These are phyloP conservation scores for Fusarium graminum DNA, from an alignment of 2,329 filamentous ascomycete genomes.

Conservation along the genomic window DNA sequence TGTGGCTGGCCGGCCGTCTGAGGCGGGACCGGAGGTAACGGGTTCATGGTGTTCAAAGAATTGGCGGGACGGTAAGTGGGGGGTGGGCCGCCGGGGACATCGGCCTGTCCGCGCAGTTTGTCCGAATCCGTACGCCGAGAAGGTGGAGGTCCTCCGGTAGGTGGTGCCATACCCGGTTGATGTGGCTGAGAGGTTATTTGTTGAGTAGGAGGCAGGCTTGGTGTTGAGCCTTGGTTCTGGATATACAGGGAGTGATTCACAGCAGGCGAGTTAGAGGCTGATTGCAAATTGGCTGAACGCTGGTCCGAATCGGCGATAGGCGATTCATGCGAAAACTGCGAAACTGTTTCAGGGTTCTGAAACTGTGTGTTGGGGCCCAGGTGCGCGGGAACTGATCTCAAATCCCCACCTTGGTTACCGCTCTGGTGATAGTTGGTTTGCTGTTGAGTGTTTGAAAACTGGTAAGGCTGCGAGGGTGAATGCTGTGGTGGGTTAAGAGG, in stretches of 20 bases:
- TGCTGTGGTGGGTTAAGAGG: constrained; percentile 42
- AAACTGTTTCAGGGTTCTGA: constrained; percentile 70
- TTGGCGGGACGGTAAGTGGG: constrained; percentile 67
- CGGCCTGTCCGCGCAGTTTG: constrained; percentile 60
- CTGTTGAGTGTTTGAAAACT: constrained; percentile 53
- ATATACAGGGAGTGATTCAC: constrained; percentile 56
- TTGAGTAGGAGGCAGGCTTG: constrained; percentile 50
- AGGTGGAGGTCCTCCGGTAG: constrained; percentile 58
- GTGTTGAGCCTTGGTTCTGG: constrained; percentile 53
- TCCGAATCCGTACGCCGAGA: constrained; percentile 65
- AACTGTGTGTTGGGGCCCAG: constrained; percentile 51
- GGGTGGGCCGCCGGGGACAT: constrained; percentile 61
- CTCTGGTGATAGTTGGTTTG: constrained; percentile 47
- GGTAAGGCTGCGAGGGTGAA: constrained; percentile 39
- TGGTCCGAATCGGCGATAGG: constrained; percentile 64
- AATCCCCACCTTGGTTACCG: constrained; percentile 52
- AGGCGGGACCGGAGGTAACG: constrained; percentile 57
- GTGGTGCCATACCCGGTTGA: constrained; percentile 62
- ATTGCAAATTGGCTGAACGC: constrained; percentile 57
- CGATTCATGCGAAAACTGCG: constrained; percentile 73
- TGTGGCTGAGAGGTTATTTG: constrained; percentile 47
- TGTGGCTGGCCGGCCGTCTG: constrained; percentile 50
- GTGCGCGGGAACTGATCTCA: constrained; percentile 54
- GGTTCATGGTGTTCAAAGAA: constrained; percentile 59
- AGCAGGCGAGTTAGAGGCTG: constrained; percentile 60